Percentiles rank a stretch among this genome's conserved stretches.
phyloP scores from a whole-genome alignment of 2,329 filamentous ascomycete genomes.

The Cytospora paraplurivora region DNA sequence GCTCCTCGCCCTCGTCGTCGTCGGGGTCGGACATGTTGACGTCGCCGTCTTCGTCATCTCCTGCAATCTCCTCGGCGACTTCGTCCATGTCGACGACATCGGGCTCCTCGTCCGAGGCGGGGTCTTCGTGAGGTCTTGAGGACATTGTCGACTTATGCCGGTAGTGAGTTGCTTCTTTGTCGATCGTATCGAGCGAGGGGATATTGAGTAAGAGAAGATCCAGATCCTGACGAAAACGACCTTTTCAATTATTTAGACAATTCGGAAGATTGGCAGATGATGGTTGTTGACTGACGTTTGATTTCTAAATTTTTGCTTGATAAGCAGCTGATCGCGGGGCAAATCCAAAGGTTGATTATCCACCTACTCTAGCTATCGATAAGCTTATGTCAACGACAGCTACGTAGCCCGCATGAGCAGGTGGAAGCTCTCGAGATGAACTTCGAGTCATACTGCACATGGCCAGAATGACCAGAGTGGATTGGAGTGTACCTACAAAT shows the following conservation, averaged over 20 bases:
- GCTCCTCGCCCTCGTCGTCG: constrained; percentile 61
- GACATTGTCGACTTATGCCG: constrained; percentile 28
- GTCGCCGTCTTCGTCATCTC: constrained; percentile 52
- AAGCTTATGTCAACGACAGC: constrained; percentile 9
- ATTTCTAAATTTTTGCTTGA: constrained; percentile 30
- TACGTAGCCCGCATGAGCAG: background rate
- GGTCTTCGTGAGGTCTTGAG: constrained; percentile 42
- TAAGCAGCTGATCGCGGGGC: constrained; percentile 27
- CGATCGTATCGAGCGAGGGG: background rate
- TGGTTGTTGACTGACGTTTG: background rate
- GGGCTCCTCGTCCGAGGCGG: constrained; percentile 58
- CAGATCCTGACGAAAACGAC: too few relatives aligned
- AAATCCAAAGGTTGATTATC: background rate
- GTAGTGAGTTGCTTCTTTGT: background rate
- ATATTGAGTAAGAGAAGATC: too few relatives aligned
- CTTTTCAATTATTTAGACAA: constrained; percentile 6
- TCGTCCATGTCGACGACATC: constrained; percentile 78
- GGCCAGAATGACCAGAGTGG: too few relatives aligned
- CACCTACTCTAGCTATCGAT: constrained; percentile 8
- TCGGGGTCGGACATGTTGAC: constrained; percentile 37
- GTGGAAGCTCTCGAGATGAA: too few relatives aligned
- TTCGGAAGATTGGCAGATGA: background rate
- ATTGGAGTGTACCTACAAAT: too few relatives aligned
- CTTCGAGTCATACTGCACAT: too few relatives aligned
- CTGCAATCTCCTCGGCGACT: constrained; percentile 73